Evolutionary conservation across 169 alveolate genomes (phyloP), one percentile per base, ranked within the genome.

Genomic region (Plasmodium chabaudi): DNA sequence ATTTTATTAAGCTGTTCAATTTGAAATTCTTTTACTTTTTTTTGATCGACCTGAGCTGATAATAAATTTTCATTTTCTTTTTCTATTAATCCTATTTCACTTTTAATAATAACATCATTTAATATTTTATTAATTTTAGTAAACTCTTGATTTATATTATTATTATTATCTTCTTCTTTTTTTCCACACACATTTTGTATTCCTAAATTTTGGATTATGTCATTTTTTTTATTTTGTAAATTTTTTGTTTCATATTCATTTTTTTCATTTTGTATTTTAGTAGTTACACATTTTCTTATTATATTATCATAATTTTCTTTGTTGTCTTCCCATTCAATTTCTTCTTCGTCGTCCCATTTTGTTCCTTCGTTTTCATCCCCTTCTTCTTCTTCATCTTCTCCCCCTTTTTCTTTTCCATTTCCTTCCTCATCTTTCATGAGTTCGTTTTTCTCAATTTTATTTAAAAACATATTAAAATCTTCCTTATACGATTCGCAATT

Each of bases 101-200:
- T 77, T 25, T 77, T 65, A 9, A 63, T 27, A 6, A 77, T 63
- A 1, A 51, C 69, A 7, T 77, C 75, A 23, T 77, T 77, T 34
- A 77, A 64, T 46, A 77, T 77, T 34, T 77, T 64, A 10, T 19
- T 68, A 67, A 77, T 64, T 17, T 77, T 75, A 5, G 12, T 9
- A 47, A 77, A 77, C 7, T 64, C 65, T 56, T 25, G 47, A 13
- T 51, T 65, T 9, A 19, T n/a, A 23, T 47, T 59, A 21, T 63
- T 49, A 17, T 17, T 44, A n/a, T 17, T 44, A n/a, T 47, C 49
- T 4, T 21, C 15, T n/a, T 56, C 77, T 44, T 56, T 51, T 57
- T 23, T 42, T n/a, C 15, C 2, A 34, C 5, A 34, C 42, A 34
- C 42, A 13, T 77, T 77, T 44, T 51, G 63, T 25, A 77, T 77